Base-by-base conservation (phyloP, 2,329 filamentous ascomycete genomes). In the Aspergillus sp. region DNA sequence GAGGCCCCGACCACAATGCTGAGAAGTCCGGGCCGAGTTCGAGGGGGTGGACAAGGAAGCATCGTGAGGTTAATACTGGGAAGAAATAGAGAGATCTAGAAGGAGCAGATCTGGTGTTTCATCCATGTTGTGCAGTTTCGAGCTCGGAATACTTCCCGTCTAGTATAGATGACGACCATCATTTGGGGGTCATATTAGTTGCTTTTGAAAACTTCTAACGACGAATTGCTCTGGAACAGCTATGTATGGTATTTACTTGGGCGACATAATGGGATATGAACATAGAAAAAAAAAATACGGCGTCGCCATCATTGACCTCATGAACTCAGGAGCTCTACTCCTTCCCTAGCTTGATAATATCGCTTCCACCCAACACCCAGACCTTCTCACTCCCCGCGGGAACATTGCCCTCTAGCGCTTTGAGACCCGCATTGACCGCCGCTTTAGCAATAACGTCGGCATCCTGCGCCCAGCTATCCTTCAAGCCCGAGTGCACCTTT, bases 401-500 rank as follows among this genome's bases (percentile, higher is more conserved):
- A 35, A 70, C 65, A 53, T 76, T 66, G 1, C 72, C 73, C 16
- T 71, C 65, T 26, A 75, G 57, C 4, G 70, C 72, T 59, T 70
- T 74, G 16, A 75, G 51, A 0, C 72, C 67, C 17, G 69, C 65
- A 50, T 63, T 70, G 7, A 73, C 66, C 11, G 65, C 66, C 9
- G 69, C 66, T 42, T 77, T 75, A 71, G 68, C 77, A 71, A 95
- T 90, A 32, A 87, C 82, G 51, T 85, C 81, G 4, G 82, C 84
- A 47, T 94, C 89, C 74, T 94, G 88, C 1, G 84, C 88, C 70
- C 89, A 79, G 6, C 68, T 73, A 65, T 95, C 84, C 73, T 84
- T 84, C 56, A 85, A 60, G 45, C 62, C 55, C 6, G 76, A 78
- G 51, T 73, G 66, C 2, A 90, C 30, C 54, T 69, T 73, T 3